Conservation (phyloP, 495 filamentous ascomycete genomes). For the Antarctomyces pellizariae region DNA sequence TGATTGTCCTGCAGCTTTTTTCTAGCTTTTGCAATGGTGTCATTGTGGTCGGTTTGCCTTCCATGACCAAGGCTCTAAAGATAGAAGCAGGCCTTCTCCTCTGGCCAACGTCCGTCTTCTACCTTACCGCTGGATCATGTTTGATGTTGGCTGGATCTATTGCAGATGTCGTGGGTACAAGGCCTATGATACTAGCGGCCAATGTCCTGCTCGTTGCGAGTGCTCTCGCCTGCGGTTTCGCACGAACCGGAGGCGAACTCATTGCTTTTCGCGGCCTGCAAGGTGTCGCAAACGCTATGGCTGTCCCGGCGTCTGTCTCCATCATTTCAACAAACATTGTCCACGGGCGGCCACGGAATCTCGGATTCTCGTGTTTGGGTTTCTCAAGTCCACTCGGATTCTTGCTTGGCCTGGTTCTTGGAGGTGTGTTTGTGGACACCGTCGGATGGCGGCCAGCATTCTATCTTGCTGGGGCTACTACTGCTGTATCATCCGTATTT, state of each 20-base stretch:
- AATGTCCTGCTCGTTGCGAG: constrained; percentile 19
- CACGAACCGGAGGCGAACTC: constrained; percentile 20
- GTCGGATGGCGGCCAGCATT: constrained; percentile 24
- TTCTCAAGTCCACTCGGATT: constrained; percentile 26
- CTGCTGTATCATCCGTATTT: constrained; percentile 5
- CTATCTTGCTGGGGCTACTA: constrained; percentile 17
- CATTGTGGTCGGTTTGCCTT: constrained; percentile 26
- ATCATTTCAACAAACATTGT: constrained; percentile 18
- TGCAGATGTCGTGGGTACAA: constrained; percentile 26
- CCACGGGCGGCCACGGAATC: constrained; percentile 21
- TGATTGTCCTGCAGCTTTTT: no score
- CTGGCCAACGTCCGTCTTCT: constrained; percentile 25
- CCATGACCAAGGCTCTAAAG: constrained; percentile 22
- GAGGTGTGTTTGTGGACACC: constrained; percentile 23
- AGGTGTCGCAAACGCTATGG: constrained; percentile 26
- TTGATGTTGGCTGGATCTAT: constrained; percentile 26
- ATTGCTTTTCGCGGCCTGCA: constrained; percentile 26
- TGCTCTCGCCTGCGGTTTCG: constrained; percentile 21
- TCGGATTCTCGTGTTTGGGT: constrained; percentile 26
- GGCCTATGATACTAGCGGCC: constrained; percentile 21
- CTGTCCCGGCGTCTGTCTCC: constrained; percentile 24
- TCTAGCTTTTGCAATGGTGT: no score
- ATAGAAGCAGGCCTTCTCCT: constrained; percentile 17
- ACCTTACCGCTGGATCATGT: constrained; percentile 20
- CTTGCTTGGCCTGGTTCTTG: constrained; percentile 26